A percentile compares a stretch with the other conserved stretches of the same genome.
These are phyloP conservation scores for Acanthamoeba lugdunensis DNA, from an alignment of 208 protist genomes.

Conservation along the genomic window DNA sequence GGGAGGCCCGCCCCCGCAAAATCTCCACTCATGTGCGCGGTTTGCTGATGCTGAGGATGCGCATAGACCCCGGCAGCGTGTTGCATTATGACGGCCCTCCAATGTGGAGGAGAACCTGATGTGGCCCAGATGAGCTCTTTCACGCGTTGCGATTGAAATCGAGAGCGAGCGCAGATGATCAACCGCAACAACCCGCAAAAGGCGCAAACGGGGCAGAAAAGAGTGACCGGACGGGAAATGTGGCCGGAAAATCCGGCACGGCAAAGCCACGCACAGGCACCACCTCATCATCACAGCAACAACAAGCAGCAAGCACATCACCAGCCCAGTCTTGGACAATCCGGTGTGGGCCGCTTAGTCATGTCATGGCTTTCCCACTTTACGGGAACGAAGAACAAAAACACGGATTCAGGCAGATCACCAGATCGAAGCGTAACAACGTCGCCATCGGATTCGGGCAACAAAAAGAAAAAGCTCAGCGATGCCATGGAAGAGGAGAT, in stretches of 20 bases:
- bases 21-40: not conserved
- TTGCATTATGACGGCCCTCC: too few species aligned
- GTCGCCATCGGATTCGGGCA: not conserved
- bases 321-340: not conserved
- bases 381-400: not conserved
- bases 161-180: too few species aligned
- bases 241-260: not conserved
- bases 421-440: not conserved
- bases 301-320: not conserved
- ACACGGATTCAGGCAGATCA: not conserved
- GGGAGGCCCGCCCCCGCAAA: not conserved
- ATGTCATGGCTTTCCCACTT: not conserved
- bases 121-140: too few species aligned
- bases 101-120: too few species aligned
- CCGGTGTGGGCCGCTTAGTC: not conserved
- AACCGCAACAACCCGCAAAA: too few species aligned
- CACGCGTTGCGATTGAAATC: too few species aligned
- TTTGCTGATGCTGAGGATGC: not conserved
- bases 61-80: too few species aligned
- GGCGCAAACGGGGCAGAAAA: too few species aligned
- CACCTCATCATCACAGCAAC: too few species aligned
- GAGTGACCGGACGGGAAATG: not conserved
- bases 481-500: not conserved
- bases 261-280: not conserved
- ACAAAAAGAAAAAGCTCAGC: not conserved